Evolutionary conservation across 345 rosid genomes (phyloP).

Genomic region (Firmiana major): DNA sequence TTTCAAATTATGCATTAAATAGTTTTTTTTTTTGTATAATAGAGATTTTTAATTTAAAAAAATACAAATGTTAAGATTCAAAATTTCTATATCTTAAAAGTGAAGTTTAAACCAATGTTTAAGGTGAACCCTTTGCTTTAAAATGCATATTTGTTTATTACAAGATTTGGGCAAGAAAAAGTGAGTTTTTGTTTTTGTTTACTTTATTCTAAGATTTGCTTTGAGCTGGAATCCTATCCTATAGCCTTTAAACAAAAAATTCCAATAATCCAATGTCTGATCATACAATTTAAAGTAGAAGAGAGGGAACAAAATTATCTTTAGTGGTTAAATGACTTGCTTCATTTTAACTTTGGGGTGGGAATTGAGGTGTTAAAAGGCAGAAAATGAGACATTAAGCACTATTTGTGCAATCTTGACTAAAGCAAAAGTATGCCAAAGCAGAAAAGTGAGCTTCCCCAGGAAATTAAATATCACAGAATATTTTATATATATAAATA

Average conservation of each 20-base stretch:
- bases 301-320: conserved; percentile 13
- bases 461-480: not conserved
- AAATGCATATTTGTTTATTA: not conserved
- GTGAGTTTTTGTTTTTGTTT: not conserved
- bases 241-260: conserved; percentile 1
- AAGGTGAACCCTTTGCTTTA: not conserved
- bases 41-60: too few species aligned
- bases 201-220: not conserved
- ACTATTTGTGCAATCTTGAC: conserved; percentile 5
- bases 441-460: not conserved
- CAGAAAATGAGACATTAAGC: not conserved
- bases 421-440: conserved; percentile 7
- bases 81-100: too few species aligned
- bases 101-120: too few species aligned
- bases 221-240: conserved; percentile 16
- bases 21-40: too few species aligned
- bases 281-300: not conserved
- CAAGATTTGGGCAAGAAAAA: not conserved
- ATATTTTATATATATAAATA: too few species aligned
- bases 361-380: not conserved
- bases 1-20: too few species aligned
- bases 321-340: not conserved
- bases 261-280: not conserved
- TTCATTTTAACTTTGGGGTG: not conserved
- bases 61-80: too few species aligned